phyloP scores from a whole-genome alignment of 257 asterid species.

The Cruciata laevipes region DNA sequence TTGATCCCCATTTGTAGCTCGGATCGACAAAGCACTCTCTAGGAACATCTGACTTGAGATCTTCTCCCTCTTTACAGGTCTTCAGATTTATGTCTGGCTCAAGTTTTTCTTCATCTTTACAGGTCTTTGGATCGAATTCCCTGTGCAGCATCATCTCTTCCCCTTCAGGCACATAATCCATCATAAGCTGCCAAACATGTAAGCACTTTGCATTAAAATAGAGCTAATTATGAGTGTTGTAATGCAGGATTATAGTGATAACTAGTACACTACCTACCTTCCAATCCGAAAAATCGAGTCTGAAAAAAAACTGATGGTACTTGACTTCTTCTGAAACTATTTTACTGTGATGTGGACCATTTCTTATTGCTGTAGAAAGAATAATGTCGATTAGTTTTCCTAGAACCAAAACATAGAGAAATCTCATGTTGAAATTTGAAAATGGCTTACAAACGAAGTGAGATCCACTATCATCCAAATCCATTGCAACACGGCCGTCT shows the following conservation, averaged over 20 bases:
- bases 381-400: not conserved
- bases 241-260: not conserved
- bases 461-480: slow-evolving; percentile 36
- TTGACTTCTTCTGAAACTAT: slow-evolving; percentile 31
- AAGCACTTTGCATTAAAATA: not conserved
- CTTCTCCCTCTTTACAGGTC: no score
- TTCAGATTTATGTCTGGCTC: not conserved
- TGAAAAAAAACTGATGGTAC: slow-evolving; percentile 37
- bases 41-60: not conserved
- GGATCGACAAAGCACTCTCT: not conserved
- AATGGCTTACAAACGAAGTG: slow-evolving; percentile 38
- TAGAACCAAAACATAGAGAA: not conserved
- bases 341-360: slow-evolving; percentile 34
- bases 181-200: slow-evolving; percentile 5
- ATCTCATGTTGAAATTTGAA: not conserved
- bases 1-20: not conserved
- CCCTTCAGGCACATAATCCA: slow-evolving; percentile 4
- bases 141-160: slow-evolving; percentile 11
- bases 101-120: not conserved
- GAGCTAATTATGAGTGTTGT: not conserved
- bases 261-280: slow-evolving; percentile 37
- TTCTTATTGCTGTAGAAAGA: slow-evolving; percentile 33
- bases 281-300: slow-evolving; percentile 53
- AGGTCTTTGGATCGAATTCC: not conserved
- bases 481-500: slow-evolving; percentile 42